These are phyloP conservation scores for Penicillium cataractarum DNA, from an alignment of 495 filamentous ascomycete species.

Conservation along the genomic window DNA sequence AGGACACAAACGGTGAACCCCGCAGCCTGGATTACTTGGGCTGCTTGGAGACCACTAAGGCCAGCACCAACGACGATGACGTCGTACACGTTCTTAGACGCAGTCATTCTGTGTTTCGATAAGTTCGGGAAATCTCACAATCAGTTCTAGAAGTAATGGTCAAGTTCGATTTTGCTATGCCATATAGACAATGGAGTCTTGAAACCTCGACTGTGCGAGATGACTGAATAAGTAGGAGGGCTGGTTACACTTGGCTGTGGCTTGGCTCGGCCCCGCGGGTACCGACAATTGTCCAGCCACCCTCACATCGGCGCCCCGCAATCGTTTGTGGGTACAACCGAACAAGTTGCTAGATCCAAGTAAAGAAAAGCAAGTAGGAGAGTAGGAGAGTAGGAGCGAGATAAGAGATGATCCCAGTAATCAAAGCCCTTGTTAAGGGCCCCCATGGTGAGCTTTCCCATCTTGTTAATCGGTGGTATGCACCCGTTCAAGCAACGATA, in stretches of 20 bases:
- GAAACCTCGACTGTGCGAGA: neutral
- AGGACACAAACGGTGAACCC: constrained; percentile 46
- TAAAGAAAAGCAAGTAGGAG: no score
- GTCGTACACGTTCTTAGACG: constrained; percentile 24
- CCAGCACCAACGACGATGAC: constrained; percentile 54
- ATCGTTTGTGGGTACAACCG: no score
- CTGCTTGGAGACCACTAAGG: constrained; percentile 52
- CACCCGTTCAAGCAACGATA: no score
- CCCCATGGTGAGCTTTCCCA: no score
- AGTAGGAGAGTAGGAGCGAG: no score
- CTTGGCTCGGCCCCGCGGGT: neutral
- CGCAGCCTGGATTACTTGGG: constrained; percentile 37
- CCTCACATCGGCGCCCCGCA: neutral
- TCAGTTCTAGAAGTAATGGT: no score
- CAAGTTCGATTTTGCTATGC: no score
- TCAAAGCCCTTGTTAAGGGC: no score
- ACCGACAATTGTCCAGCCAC: neutral
- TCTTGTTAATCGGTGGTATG: no score
- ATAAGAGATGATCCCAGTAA: no score
- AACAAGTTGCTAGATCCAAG: no score
- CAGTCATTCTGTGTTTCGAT: neutral
- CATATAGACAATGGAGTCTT: neutral
- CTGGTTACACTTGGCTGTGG: neutral
- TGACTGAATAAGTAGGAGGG: neutral
- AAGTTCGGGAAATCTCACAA: neutral